Evolutionary conservation across 1,139 yeast species (phyloP), one percentile per base, ranked within the genome.

Genomic region (Nakaseomyces glabratus): DNA sequence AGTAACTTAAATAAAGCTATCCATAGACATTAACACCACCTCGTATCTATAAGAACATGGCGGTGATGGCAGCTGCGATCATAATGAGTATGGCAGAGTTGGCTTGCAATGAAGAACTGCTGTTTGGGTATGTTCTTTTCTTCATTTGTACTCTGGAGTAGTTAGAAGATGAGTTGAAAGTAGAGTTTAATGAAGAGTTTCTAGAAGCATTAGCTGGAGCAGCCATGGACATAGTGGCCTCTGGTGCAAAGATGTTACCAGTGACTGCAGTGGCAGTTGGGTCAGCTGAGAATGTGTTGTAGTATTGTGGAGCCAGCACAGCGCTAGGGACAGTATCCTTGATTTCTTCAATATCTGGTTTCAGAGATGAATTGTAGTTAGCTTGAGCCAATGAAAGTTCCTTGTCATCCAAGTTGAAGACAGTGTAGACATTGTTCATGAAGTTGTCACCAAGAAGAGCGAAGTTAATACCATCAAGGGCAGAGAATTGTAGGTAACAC

Each of bases 301-400:
- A 33, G 40, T 61, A 65, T 15, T 45, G 48, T 6, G 64, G 51
- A 4, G 68, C 73, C 10, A 47, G 44, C 0, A 51, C 44, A 0
- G 76, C 76, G 33, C 63, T 56, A 19, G 77, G 76, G 28, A 72
- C 63, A 3, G 63, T 31, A 2, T 60, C 49, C 1, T 53, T 37
- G 21, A 71, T 64, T 2, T 55, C 61, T 42, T 68, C 71, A 34
- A 73, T 63, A 36, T 66, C 55, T n/a, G n/a, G n/a, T n/a, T n/a
- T n/a, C 35, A 65, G 68, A 6, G 58, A 57, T 21, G 46, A 43
- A 4, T 69, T 37, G 23, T 31, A 57, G 25, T 59, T 60, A 4
- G 75, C 77, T 44, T 71, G 82, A 1, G 93, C 95, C 39, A 85
- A 39, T 1, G 79, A 76, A 19, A 85, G 64, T 49, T 76, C 73